Evolutionary conservation across 2,329 filamentous ascomycete genomes (phyloP).

Genomic region (Aspergillus sp.): DNA sequence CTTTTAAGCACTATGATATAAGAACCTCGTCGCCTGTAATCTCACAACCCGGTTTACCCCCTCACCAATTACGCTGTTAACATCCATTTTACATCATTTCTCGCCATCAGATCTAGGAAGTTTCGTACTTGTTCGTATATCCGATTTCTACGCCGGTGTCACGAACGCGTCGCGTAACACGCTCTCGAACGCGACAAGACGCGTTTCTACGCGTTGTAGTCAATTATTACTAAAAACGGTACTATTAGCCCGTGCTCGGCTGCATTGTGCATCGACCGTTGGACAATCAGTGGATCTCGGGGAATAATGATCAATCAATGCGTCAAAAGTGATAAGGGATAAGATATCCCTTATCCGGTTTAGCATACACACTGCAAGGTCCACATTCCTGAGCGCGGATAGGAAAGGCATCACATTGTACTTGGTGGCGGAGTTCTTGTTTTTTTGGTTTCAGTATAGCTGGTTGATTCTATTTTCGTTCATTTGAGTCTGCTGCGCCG

Average conservation of each 20-base stretch:
- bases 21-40: background rate
- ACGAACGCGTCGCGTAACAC: background rate
- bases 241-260: background rate
- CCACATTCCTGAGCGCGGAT: too few relatives aligned
- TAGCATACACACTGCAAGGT: too few relatives aligned
- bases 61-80: background rate
- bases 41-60: background rate
- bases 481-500: too few relatives aligned
- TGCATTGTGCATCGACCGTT: too few relatives aligned
- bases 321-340: background rate
- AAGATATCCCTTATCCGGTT: background rate
- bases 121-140: too few relatives aligned
- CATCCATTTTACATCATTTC: background rate
- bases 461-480: too few relatives aligned
- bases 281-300: background rate
- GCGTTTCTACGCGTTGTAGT: background rate
- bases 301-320: background rate
- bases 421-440: too few relatives aligned
- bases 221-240: background rate
- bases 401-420: too few relatives aligned
- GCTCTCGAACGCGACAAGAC: background rate
- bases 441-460: too few relatives aligned
- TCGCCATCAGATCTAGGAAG: too few relatives aligned
- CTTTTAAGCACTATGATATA: background rate
- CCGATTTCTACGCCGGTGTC: background rate